These are phyloP conservation scores for Alternaria brassicae DNA, from an alignment of 2,329 filamentous ascomycete genomes.

Conservation along the genomic window DNA sequence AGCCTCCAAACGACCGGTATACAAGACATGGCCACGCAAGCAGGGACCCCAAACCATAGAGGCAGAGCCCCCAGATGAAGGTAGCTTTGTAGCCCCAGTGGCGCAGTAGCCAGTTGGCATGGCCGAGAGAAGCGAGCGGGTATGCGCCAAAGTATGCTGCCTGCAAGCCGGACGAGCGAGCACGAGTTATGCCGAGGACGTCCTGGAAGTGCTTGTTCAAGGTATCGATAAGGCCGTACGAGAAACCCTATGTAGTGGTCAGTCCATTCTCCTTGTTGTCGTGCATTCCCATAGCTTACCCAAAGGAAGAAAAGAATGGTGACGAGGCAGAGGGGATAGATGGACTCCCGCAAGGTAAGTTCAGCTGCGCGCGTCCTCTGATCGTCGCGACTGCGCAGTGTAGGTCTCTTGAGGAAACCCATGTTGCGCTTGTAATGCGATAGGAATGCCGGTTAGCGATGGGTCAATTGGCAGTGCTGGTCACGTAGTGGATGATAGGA, in stretches of 20 bases:
- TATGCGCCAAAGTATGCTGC: conserved; percentile 61
- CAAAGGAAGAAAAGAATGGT: conserved; percentile 71
- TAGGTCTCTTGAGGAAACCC: conserved; percentile 42
- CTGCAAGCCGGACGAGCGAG: conserved; percentile 56
- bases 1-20: conserved; percentile 64
- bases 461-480: not conserved
- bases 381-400: conserved; percentile 45
- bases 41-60: conserved; percentile 65
- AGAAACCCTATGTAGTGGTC: conserved; percentile 53
- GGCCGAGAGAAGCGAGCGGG: conserved; percentile 57
- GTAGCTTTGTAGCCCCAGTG: conserved; percentile 57
- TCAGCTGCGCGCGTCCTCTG: conserved; percentile 64
- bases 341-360: conserved; percentile 70
- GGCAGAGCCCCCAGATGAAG: conserved; percentile 61
- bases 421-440: conserved; percentile 20
- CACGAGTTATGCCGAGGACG: conserved; percentile 53
- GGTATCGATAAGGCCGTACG: conserved; percentile 65
- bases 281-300: conserved; percentile 45
- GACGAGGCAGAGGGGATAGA: conserved; percentile 71
- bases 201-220: conserved; percentile 59
- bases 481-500: not conserved
- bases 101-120: conserved; percentile 58
- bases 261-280: too few relatives aligned
- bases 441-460: conserved; percentile 1
- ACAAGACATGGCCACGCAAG: conserved; percentile 66